Evolutionary conservation across 805 yeast genomes (phyloP), one percentile per base, ranked within the genome.

Genomic region (Pichia deserticola): DNA sequence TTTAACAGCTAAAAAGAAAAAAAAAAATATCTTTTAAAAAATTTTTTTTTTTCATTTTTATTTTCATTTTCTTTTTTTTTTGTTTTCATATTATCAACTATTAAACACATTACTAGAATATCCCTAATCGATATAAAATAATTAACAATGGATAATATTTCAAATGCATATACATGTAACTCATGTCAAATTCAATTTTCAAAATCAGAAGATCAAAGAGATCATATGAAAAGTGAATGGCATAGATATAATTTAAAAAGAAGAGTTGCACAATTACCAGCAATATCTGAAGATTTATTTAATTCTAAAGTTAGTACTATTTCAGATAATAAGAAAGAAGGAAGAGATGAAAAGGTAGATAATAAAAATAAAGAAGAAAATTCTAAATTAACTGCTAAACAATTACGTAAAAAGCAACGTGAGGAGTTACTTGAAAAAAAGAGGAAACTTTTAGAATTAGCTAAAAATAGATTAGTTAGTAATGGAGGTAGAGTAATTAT

Each of bases 151-250:
- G 47, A 45, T 42, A 46, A 48, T 20, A 44, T 49, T 20, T 42
- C 54, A 7, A 30, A 44, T 5, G 47, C 34, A 6, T 67, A 55
- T 48, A 89, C 97, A 12, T 93, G 99, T 68, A 92, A 89, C 60
- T 86, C 97, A 30, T 93, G 99, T 67, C 82, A 81, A 25, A 81
- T 89, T 54, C 80, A 81, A 49, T 92, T 93, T 60, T 80, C 84
- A 35, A 75, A 82, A 38, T 84, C 96, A 11, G 95, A 85, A 55
- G 74, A 84, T 50, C 99, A 93, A 70, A 76, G 98, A 54, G 77
- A 77, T 53, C 99, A 93, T 64, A 93, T 93, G 99, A 89, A 87
- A 65, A 83, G 96, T 3, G 99, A 93, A 49, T 93, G 98, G 99
- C 99, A 93, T 63, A 77, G 99, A 55, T 93, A 93, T 66, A 93